Conservation (phyloP, 1,284 basidiomycete species). For the Coniferiporia sulphurascens region DNA sequence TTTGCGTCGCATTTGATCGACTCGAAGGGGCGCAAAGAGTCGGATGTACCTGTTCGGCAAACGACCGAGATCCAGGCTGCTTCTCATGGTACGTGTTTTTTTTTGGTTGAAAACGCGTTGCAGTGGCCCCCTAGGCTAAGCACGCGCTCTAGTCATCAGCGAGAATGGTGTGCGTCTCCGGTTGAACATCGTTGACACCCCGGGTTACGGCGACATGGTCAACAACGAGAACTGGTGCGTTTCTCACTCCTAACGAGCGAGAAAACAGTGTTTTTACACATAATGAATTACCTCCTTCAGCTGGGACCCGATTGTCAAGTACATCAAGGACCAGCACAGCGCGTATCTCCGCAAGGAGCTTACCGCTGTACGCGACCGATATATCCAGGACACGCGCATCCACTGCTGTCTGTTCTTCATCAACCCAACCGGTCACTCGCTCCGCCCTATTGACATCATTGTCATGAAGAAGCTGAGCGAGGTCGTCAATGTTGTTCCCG, state of each 20-base stretch:
- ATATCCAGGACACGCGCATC: conserved; percentile 97
- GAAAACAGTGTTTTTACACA: neutral
- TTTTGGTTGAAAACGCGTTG: conserved; percentile 5
- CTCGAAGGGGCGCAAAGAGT: conserved; percentile 88
- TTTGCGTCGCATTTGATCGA: conserved; percentile 98
- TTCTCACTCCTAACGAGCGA: neutral
- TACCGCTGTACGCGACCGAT: conserved; percentile 96
- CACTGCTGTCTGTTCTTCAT: conserved; percentile 99
- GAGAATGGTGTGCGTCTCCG: conserved; percentile 95
- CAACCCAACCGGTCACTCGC: conserved; percentile 91
- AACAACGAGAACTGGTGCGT: conserved; percentile 97
- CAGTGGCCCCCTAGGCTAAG: neutral
- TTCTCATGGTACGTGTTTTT: conserved; percentile 76
- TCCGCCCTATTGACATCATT: conserved; percentile 92
- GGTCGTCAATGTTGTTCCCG: conserved; percentile 97
- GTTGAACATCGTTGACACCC: conserved; percentile 98
- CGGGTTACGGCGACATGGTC: conserved; percentile 97
- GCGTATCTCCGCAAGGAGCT: conserved; percentile 98
- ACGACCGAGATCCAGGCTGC: conserved; percentile 96
- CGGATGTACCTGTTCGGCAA: conserved; percentile 85
- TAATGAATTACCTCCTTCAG: conserved; percentile 32
- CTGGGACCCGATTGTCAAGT: conserved; percentile 99
- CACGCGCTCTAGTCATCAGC: conserved; percentile 69
- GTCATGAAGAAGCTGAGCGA: conserved; percentile 99
- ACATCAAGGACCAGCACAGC: conserved; percentile 99